These are phyloP conservation scores for Dendryphion nanum DNA, from an alignment of 2,329 filamentous ascomycete genomes.

Conservation along the genomic window DNA sequence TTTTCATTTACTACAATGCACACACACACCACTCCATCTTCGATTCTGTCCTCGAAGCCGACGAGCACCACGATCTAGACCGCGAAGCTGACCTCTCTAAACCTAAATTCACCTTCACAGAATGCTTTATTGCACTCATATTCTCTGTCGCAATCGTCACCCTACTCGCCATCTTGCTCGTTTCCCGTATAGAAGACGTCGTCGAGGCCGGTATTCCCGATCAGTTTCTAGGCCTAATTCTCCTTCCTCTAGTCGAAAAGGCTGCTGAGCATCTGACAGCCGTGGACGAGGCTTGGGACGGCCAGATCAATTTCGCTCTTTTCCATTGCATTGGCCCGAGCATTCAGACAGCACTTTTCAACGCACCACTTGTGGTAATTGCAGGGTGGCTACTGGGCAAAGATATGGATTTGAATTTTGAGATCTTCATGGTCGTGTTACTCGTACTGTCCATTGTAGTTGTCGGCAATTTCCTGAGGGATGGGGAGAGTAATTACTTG, in stretches of 20 bases:
- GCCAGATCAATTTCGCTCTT: constrained; percentile 80
- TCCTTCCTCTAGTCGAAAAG: constrained; percentile 81
- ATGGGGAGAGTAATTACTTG: constrained; percentile 87
- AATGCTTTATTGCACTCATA: constrained; percentile 65
- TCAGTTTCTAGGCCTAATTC: constrained; percentile 67
- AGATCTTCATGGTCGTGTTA: constrained; percentile 80
- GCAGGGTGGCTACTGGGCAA: constrained; percentile 75
- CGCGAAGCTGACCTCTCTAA: constrained; percentile 59
- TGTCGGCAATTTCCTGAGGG: constrained; percentile 81
- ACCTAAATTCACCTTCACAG: constrained; percentile 71
- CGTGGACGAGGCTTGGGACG: constrained; percentile 80
- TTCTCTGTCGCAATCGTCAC: constrained; percentile 68
- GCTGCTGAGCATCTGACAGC: constrained; percentile 82
- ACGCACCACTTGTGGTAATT: constrained; percentile 78
- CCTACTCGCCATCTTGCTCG: constrained; percentile 70
- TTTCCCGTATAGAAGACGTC: constrained; percentile 68
- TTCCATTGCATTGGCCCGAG: constrained; percentile 84
- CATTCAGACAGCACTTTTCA: constrained; percentile 86
- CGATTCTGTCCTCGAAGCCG: constrained; percentile 68
- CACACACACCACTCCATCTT: constrained; percentile 76
- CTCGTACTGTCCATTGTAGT: constrained; percentile 82
- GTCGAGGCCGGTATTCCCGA: constrained; percentile 51
- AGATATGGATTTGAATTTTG: constrained; percentile 78
- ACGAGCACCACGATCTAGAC: constrained; percentile 67
- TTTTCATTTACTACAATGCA: constrained; percentile 68